Base-by-base conservation (phyloP, 352 stramenopile genomes). In the Pythium dissotocum region DNA sequence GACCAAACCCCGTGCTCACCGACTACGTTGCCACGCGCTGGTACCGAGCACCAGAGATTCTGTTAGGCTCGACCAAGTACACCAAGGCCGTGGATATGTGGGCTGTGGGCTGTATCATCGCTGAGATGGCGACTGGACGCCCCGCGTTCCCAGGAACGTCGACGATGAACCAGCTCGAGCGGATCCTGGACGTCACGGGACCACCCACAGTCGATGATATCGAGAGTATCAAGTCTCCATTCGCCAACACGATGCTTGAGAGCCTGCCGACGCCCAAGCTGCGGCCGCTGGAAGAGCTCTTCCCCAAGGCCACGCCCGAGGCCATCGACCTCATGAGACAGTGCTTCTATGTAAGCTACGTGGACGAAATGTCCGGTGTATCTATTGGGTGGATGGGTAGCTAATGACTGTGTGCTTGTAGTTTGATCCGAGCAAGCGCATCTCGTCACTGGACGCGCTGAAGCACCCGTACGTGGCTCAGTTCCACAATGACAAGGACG, bases 161-260 rank as follows among this genome's bases (percentile, higher is more conserved):
- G 1, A 98, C 94, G 7, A 98, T 99, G 90, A 98, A 98, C 75
- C 97, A 99, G 70, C 73, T 99, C 10, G 95, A 99, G 75, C 96
- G 95, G 52, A 98, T 99, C 55, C 77, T 99, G 36, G 93, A 98
- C 61, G 77, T 98, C 48, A 98, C 93, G 0, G 95, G 94, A 1
- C 83, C 82, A 30, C 97, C 97, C 2, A 88, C 82, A n/a, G 63
- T 75, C 13, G 85, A 97, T 13, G 94, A 98, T 65, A 88, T 98
- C 26, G 82, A 95, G 53, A 91, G 85, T 40, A 97, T 98, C 70
- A 89, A 93, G 74, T 98, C 93, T 0, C 90, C 87, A 26, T 99
- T 97, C 68, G 93, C 96, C 16, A 85, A 82, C 56, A 98, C 87
- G 4, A 98, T 98, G 90, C 80, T 99, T 12, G 91, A 98, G 69